These are phyloP conservation scores for Chaetomium sp. DNA, from an alignment of 2,329 filamentous ascomycete genomes.

Conservation along the genomic window DNA sequence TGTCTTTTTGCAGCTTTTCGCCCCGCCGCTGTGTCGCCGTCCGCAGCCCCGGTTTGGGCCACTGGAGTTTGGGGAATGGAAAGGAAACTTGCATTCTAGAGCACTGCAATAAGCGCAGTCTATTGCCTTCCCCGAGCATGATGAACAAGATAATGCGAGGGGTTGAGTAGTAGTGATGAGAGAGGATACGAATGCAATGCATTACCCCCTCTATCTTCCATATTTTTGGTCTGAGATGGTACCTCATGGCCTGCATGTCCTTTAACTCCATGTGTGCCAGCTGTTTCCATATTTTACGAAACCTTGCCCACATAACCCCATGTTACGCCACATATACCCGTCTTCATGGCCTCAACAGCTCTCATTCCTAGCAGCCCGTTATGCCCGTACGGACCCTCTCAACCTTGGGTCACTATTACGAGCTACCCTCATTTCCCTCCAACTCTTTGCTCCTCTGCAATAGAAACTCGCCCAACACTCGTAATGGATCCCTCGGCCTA, in stretches of 20 bases:
- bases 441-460: conserved; percentile 61
- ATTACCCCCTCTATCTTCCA: conserved; percentile 4
- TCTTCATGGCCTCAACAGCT: background rate
- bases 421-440: conserved; percentile 33
- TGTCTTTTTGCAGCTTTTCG: conserved; percentile 17
- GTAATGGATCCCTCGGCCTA: conserved; percentile 62
- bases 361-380: background rate
- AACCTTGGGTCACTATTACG: background rate
- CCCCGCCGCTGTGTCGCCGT: conserved; percentile 8
- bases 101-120: conserved; percentile 16
- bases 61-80: conserved; percentile 25
- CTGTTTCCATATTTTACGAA: background rate
- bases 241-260: background rate
- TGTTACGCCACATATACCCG: background rate
- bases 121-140: conserved; percentile 2
- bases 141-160: conserved; percentile 3
- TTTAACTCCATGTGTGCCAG: background rate
- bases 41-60: conserved; percentile 8
- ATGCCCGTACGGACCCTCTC: background rate
- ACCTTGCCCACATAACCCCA: background rate
- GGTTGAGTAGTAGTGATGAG: conserved; percentile 1
- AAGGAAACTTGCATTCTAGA: conserved; percentile 25
- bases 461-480: conserved; percentile 63
- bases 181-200: conserved; percentile 12
- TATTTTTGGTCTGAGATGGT: conserved; percentile 3